Evolutionary conservation across 768 basidiomycete genomes (phyloP), one percentile per base, ranked within the genome.

Genomic region (Lepiota subincarnata): DNA sequence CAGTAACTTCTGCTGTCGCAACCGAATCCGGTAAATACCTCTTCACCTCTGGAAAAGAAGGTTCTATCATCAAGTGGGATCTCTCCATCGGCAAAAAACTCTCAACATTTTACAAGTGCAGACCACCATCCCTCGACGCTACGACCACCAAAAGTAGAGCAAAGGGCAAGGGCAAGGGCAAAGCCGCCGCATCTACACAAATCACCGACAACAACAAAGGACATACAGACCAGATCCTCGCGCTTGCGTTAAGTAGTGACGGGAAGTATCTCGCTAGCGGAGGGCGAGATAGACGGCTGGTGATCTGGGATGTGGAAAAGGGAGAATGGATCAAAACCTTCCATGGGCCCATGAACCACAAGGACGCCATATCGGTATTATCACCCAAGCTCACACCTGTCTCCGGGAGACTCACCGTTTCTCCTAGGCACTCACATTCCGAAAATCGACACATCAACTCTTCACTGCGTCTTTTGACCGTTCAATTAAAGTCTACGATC

Each of bases 11-110:
- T 24, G 89, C 94, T 2, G 80, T 87, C 19, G 82, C 86, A 1
- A 86, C 91, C 1, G 80, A 86, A 46, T 83, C 88, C 22, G 84
- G 79, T 12, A 76, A 75, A 50, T 81, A 80, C 63, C 78, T 98
- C n/a, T 98, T 86, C 67, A 92, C 92, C 0, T 74, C 93, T 0
- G 88, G 89, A 7, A 99, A 99, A 66, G 92, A 96, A 62, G 97
- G 96, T 1, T 75, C 79, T 11, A 91, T 99, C 64, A 78, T 87
- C 50, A 90, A 92, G 67, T 93, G 90, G 88, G 82, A 90, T 63
- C 72, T 95, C 22, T 66, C 64, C 8, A 80, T 79, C 0, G 89
- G 89, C 7, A 77, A 79, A 65, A 82, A 80, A 59, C 59, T 79
- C 1, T 68, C 73, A 8, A 79, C 78, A 1, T 81, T 86, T 62